These are phyloP conservation scores for Crucihimalaya himalaica DNA, from an alignment of 345 rosid species.

Conservation along the genomic window DNA sequence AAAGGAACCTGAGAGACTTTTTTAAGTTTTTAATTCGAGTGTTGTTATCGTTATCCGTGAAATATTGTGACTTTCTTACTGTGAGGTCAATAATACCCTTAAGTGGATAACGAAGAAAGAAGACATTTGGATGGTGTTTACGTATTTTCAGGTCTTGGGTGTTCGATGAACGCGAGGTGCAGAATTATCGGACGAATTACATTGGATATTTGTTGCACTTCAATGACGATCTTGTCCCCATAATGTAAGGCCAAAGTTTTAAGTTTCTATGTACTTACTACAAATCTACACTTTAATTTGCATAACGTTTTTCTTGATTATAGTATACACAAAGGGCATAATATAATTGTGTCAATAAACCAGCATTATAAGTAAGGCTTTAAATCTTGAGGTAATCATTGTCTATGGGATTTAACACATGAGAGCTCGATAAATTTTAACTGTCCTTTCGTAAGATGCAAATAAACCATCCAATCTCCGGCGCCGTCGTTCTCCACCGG, in stretches of 20 bases:
- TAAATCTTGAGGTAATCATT: neutral
- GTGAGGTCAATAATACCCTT: conserved; percentile 23
- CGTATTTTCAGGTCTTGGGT: neutral
- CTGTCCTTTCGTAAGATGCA: neutral
- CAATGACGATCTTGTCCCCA: neutral
- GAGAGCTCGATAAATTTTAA: neutral
- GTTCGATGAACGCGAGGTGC: conserved; percentile 27
- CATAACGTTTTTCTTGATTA: no score
- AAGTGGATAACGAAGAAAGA: neutral
- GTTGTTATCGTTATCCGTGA: conserved; percentile 9
- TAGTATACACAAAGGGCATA: neutral
- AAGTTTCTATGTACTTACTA: no score
- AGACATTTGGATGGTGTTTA: neutral
- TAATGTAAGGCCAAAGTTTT: neutral
- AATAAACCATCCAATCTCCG: neutral
- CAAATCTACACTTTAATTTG: no score
- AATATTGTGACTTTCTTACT: neutral
- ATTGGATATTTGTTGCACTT: neutral
- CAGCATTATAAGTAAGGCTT: neutral
- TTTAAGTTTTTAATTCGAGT: neutral
- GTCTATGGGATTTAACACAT: neutral
- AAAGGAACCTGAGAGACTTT: neutral
- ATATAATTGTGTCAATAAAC: neutral
- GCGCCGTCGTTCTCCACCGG: neutral
- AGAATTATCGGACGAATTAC: neutral